Base-by-base conservation (phyloP, 345 rosid species). In the Carallia pectinifolia region DNA sequence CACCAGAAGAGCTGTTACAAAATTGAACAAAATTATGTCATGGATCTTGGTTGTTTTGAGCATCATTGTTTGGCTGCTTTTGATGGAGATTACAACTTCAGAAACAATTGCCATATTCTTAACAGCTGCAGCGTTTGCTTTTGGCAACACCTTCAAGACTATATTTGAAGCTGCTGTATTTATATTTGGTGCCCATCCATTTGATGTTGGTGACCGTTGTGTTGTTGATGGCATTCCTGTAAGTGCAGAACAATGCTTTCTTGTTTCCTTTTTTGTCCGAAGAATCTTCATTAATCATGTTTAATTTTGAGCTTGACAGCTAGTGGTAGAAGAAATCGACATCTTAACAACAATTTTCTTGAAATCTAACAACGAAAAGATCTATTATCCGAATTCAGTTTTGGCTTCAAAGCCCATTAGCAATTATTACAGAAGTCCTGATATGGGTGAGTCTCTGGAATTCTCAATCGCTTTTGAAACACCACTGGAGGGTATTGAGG, bases 201-300 rank as follows among this genome's bases (percentile, higher is more conserved):
- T 85, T 75, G 97, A 91, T 61, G 96, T 91, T 0, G 96, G 97
- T 31, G 97, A 91, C 50, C 91, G 85, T 53, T 91, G 97, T 47
- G 87, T 89, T 56, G 50, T 91, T 29, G 97, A 91, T 68, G 93
- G 91, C 12, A 78, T 72, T 56, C 71, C 68, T 88, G 97, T 89
- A 86, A 71, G 61, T 68, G 34, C 33, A 16, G n/a, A 5, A 7
- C 44, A 39, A 2, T 8, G 12, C 2, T 39, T 39, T 39, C 10
- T 39, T 39, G 44, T 39, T 39, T 39, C 44, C 10, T 33, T 1
- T 39, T 39, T 39, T 10, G 7, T 10, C 44, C 1, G 7, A 10
- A 10, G 7, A 23, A 23, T 38, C 40, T 38, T 38, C 7, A 38
- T 38, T 38, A 7, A 38, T 38, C 40, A 5, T 48, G 12, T 19